Percentiles rank a stretch among this genome's conserved stretches.
Conservation (phyloP, 495 filamentous ascomycete species). For the Penicillium mononematosum region DNA sequence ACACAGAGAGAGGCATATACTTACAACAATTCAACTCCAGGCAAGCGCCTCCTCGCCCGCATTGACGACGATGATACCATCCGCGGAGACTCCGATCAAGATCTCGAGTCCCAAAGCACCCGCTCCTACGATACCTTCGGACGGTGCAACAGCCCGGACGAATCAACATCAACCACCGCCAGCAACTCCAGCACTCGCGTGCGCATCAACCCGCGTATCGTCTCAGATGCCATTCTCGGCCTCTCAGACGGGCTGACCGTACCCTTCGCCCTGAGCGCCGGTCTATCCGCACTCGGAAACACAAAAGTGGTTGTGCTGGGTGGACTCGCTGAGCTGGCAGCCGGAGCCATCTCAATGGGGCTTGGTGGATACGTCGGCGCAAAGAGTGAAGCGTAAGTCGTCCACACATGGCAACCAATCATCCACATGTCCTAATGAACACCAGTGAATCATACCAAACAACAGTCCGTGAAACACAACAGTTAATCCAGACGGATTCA, state of each 20-base stretch:
- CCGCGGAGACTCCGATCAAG: constrained; percentile 29
- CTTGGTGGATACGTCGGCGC: constrained; percentile 63
- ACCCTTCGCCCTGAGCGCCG: constrained; percentile 56
- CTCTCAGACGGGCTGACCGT: constrained; percentile 60
- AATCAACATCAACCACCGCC: constrained; percentile 21
- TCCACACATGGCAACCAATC: constrained; percentile 8
- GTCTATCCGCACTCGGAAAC: constrained; percentile 52
- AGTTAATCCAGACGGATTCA: constrained; percentile 40
- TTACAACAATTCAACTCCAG: constrained; percentile 19
- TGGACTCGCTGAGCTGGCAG: constrained; percentile 55
- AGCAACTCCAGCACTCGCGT: constrained; percentile 35
- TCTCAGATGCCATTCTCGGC: constrained; percentile 59
- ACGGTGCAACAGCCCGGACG: constrained; percentile 26
- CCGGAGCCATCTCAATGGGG: constrained; percentile 58
- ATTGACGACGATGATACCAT: constrained; percentile 34
- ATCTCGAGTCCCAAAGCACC: constrained; percentile 37
- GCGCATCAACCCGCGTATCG: constrained; percentile 50
- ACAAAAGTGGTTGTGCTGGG: constrained; percentile 55
- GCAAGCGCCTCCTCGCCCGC: constrained; percentile 38
- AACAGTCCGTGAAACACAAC: constrained; percentile 45
- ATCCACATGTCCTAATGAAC: background rate
- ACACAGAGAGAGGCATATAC: constrained; percentile 5
- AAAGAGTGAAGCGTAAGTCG: constrained; percentile 63
- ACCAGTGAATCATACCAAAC: constrained; percentile 49
- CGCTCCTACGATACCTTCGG: constrained; percentile 46